Conservation (phyloP, 352 stramenopile genomes). For the Thalassiosira mediterranea region DNA sequence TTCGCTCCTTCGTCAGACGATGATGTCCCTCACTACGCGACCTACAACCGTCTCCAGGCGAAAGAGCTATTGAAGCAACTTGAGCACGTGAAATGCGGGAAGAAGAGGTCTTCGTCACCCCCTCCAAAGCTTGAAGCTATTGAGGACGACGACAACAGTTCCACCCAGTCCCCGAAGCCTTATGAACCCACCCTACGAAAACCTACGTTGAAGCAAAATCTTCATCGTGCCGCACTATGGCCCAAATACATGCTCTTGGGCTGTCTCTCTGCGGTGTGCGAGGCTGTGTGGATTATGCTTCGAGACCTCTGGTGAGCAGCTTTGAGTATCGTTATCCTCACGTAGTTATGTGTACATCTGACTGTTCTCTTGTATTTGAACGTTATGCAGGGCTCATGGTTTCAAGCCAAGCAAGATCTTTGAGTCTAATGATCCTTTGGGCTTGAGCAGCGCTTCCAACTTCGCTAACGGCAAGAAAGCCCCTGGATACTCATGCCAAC, state of each 20-base stretch:
- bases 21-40: constrained; percentile 17
- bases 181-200: constrained; percentile 5
- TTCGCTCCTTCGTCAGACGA: constrained; percentile 19
- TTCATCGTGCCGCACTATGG: constrained; percentile 10
- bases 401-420: constrained; percentile 30
- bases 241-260: constrained; percentile 21
- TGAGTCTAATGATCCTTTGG: constrained; percentile 26
- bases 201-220: constrained; percentile 13
- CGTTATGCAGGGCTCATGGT: constrained; percentile 10
- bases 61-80: constrained; percentile 11
- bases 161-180: background rate
- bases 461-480: constrained; percentile 27
- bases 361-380: background rate
- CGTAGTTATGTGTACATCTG: constrained; percentile 3
- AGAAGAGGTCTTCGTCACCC: background rate
- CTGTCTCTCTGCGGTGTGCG: constrained; percentile 11
- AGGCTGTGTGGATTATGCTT: constrained; percentile 23
- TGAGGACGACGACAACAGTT: background rate
- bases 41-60: constrained; percentile 25
- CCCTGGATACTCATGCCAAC: constrained; percentile 25
- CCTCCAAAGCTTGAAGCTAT: background rate
- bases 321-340: constrained; percentile 5
- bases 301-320: constrained; percentile 21
- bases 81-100: background rate
- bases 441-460: constrained; percentile 13